Base-by-base conservation (phyloP, 2,329 filamentous ascomycete genomes). In the Sporothrix euskadiensis region DNA sequence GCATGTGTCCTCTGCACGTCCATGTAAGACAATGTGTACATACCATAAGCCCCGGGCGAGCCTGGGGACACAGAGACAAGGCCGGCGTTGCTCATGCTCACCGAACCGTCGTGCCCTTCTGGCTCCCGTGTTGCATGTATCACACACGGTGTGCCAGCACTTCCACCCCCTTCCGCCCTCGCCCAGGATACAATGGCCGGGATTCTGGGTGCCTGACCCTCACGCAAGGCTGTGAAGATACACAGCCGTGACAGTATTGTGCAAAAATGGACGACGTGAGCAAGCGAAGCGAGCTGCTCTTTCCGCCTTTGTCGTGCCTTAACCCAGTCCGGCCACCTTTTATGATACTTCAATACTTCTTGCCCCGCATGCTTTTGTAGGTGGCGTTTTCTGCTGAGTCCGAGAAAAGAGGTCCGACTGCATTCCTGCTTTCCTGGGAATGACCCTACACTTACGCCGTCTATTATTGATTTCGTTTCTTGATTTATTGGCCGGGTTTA, bases 401-500 rank as follows among this genome's bases (percentile, higher is more conserved):
- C 16, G 35, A 41, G 39, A 12, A 35, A 32, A 39, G 41, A 30
- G 3, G 35, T 16, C 4, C 12, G 52, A 26, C 52, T 56, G 52
- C n/a, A 9, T 56, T 56, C 52, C 10, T 30, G 6, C 22, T 70
- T 70, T 70, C 68, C 52, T 69, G 68, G 52, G 35, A 35, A 56
- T 59, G 1, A 52, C 35, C 44, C 68, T 69, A 22, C 9, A 41
- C 69, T 39, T n/a, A 49, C 39, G 9, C 41, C 56, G 69, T 35
- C 41, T 16, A 39, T 71, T 63, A 47, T 57, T 70, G 68, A 44
- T 44, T 66, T 44, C 35, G 26, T 44, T 59, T 32, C 22, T 57
- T 30, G 52, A 6, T 49, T 71, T 32, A 63, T 52, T 63, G 69
- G 54, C 52, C 41, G 56, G 41, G 14, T 71, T 7, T 71, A 61